These are phyloP conservation scores for Coemansia sp. DNA, from an alignment of 192 early-diverging fungal genomes.

Conservation along the genomic window DNA sequence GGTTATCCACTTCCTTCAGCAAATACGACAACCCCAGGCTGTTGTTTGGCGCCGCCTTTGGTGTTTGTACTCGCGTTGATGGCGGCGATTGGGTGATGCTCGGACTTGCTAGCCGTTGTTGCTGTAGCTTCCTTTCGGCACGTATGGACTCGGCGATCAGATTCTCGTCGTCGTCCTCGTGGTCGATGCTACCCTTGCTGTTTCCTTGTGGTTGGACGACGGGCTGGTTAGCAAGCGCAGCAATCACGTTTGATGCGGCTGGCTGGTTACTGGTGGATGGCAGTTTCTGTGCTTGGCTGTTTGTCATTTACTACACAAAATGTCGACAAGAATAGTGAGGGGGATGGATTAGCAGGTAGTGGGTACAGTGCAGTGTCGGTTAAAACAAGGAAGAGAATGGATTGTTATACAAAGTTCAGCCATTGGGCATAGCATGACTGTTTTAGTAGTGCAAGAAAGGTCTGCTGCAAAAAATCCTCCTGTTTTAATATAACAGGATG, in stretches of 20 bases:
- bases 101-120: background rate
- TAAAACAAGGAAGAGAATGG: no score
- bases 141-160: slow-evolving; percentile 2
- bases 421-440: no score
- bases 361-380: background rate
- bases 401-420: no score
- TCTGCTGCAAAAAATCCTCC: no score
- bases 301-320: slow-evolving; percentile 51
- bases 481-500: no score
- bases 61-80: slow-evolving; percentile 7
- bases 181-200: background rate
- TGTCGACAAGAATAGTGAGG: background rate
- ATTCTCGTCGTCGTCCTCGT: slow-evolving; percentile 2
- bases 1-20: background rate
- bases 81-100: slow-evolving; percentile 1
- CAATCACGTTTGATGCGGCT: background rate
- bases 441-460: no score
- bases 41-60: slow-evolving; percentile 1
- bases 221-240: background rate
- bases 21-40: background rate
- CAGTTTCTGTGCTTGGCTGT: slow-evolving; percentile 26
- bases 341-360: background rate
- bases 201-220: background rate
- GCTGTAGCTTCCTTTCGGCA: slow-evolving; percentile 1
- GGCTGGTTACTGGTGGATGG: slow-evolving; percentile 11